phyloP scores from a whole-genome alignment of 2,329 filamentous ascomycete genomes.

The Alternaria conjuncta region DNA sequence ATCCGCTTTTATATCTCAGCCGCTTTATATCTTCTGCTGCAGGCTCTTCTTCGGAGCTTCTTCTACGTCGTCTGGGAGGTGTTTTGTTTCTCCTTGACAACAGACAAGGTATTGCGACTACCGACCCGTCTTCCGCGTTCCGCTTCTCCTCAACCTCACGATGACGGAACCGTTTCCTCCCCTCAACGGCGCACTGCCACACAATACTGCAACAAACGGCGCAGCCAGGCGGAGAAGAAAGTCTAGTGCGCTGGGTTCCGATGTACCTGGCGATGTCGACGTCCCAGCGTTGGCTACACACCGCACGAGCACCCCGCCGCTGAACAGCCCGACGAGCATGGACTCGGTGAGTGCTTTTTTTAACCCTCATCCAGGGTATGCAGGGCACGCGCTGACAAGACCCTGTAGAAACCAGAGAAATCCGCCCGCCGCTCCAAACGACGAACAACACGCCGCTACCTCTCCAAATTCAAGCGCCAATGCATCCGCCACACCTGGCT shows the following conservation, averaged over 20 bases:
- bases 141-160: neutral
- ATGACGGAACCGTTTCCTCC: conserved; percentile 46
- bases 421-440: conserved; percentile 53
- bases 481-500: conserved; percentile 66
- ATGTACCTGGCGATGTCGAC: conserved; percentile 61
- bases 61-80: neutral
- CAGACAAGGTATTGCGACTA: neutral
- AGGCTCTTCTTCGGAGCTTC: neutral
- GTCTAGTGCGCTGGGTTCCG: conserved; percentile 58
- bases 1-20: neutral
- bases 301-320: conserved; percentile 26
- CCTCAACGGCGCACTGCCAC: conserved; percentile 29
- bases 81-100: neutral
- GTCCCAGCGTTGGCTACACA: conserved; percentile 59
- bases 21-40: neutral
- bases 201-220: conserved; percentile 21
- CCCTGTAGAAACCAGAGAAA: conserved; percentile 29
- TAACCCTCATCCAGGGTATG: neutral
- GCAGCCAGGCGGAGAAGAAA: conserved; percentile 47
- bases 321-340: conserved; percentile 20
- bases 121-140: neutral
- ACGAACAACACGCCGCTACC: conserved; percentile 52
- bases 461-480: conserved; percentile 54
- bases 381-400: conserved; percentile 7
- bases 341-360: conserved; percentile 26